phyloP scores from a whole-genome alignment of 2,329 filamentous ascomycete species.

The Colletotrichum sp. region DNA sequence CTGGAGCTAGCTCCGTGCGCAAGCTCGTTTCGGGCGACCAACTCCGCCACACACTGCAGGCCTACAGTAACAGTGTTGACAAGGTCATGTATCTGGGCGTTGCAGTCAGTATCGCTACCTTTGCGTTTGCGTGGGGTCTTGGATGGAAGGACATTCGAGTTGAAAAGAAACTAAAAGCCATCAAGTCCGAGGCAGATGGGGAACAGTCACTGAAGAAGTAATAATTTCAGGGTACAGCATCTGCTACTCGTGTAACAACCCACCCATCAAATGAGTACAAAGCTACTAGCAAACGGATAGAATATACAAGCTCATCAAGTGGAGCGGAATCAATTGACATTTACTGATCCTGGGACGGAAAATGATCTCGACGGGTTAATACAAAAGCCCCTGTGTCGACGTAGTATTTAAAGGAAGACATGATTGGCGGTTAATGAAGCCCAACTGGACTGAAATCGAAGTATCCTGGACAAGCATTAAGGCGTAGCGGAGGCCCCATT shows the following conservation, averaged over 20 bases:
- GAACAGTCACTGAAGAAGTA: background rate
- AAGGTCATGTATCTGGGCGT: slow-evolving; percentile 32
- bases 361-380: background rate
- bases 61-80: slow-evolving; percentile 42
- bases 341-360: background rate
- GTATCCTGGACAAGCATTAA: background rate
- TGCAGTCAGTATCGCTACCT: slow-evolving; percentile 30
- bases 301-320: fast-evolving
- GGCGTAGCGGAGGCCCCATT: background rate
- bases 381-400: background rate
- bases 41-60: slow-evolving; percentile 37
- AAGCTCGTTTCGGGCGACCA: slow-evolving; percentile 30
- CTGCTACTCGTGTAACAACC: background rate
- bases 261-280: background rate
- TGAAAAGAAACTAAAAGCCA: slow-evolving; percentile 21
- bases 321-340: background rate
- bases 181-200: background rate
- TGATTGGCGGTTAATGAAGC: fast-evolving
- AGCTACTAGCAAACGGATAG: background rate
- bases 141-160: slow-evolving; percentile 51
- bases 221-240: too few species aligned
- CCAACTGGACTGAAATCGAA: background rate
- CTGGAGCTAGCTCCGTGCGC: slow-evolving; percentile 45
- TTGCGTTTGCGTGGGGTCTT: slow-evolving; percentile 45
- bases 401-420: background rate